These are phyloP conservation scores for Endothia cerciana DNA, from an alignment of 2,329 filamentous ascomycete species.

Conservation along the genomic window DNA sequence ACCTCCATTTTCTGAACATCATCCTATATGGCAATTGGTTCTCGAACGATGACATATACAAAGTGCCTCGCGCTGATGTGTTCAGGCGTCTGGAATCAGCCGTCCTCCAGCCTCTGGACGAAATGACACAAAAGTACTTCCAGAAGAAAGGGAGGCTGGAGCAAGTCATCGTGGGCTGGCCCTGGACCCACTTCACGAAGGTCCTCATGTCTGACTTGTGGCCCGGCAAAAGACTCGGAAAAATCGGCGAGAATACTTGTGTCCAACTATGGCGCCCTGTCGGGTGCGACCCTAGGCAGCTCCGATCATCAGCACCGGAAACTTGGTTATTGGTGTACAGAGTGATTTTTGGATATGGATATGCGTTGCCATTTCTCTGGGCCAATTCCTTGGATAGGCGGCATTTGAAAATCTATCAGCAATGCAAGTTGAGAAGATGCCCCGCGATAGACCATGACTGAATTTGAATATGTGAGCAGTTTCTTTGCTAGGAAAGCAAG, in stretches of 20 bases:
- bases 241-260: not conserved
- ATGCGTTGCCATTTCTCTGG: not conserved
- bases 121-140: conserved; percentile 4
- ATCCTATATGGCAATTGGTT: conserved; percentile 14
- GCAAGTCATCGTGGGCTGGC: not conserved
- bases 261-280: not conserved
- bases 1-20: conserved; percentile 11
- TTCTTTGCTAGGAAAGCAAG: not conserved
- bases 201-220: not conserved
- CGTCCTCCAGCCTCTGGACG: conserved; percentile 17
- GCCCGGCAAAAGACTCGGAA: not conserved
- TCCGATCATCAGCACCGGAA: not conserved
- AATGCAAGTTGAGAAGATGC: not conserved
- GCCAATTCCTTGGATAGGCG: not conserved
- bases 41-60: not conserved
- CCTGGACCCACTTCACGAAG: not conserved
- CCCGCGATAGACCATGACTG: not conserved
- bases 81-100: conserved; percentile 2
- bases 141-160: not conserved
- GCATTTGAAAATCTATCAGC: not conserved
- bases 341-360: not conserved
- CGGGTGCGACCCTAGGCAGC: not conserved
- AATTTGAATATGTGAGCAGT: not conserved
- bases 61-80: conserved; percentile 5
- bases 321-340: not conserved